Evolutionary conservation across 345 rosid genomes (phyloP).

Genomic region (Citrus unshiu): DNA sequence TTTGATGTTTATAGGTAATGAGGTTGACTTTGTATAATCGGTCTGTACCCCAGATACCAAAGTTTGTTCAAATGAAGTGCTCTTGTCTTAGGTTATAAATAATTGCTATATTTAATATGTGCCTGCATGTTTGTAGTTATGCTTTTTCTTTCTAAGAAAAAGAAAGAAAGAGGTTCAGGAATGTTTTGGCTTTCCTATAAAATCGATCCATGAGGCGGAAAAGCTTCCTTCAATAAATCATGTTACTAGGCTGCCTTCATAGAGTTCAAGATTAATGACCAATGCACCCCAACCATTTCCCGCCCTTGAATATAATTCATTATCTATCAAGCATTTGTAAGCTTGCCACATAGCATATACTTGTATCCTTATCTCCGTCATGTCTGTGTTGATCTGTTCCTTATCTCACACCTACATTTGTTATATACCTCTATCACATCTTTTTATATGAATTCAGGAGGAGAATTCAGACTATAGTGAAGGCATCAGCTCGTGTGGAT

Average conservation of each 20-base stretch:
- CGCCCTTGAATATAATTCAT: neutral
- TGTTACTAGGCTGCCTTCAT: neutral
- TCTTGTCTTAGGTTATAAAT: neutral
- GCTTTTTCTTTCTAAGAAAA: neutral
- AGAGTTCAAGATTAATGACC: neutral
- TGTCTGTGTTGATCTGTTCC: neutral
- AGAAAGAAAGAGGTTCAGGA: neutral
- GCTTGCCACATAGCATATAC: neutral
- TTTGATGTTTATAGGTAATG: too few relatives aligned
- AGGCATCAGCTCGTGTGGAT: conserved; percentile 86
- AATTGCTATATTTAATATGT: neutral
- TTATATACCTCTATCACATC: neutral
- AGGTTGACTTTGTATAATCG: neutral
- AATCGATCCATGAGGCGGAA: neutral
- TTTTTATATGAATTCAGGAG: conserved; percentile 35
- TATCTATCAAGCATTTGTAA: neutral
- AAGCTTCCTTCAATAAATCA: neutral
- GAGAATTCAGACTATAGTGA: conserved; percentile 50
- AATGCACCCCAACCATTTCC: neutral
- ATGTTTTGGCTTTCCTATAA: neutral
- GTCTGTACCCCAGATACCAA: neutral
- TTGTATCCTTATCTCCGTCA: neutral
- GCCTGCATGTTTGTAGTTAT: conserved; percentile 22
- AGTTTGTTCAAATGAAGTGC: neutral
- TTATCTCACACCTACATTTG: neutral